A percentile compares a stretch with the other conserved stretches of the same genome.
These are phyloP conservation scores for Mycena sanguinolenta DNA, from an alignment of 768 basidiomycete species.

Conservation along the genomic window DNA sequence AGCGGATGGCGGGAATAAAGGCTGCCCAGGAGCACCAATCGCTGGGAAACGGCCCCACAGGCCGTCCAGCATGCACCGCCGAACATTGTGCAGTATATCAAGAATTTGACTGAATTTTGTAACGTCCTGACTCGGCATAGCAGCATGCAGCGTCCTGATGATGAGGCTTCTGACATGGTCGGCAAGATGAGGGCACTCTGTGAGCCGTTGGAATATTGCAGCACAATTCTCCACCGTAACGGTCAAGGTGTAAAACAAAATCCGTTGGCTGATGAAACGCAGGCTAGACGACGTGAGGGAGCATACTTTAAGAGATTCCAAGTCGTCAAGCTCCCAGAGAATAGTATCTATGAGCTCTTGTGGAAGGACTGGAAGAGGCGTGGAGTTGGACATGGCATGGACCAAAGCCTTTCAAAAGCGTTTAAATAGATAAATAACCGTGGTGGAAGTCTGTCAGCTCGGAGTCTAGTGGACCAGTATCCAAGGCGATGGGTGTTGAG, in stretches of 20 bases:
- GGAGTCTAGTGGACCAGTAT: too few species aligned
- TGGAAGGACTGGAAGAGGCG: not conserved
- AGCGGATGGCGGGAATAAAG: too few species aligned
- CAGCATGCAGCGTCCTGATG: too few species aligned
- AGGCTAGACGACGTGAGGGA: not conserved
- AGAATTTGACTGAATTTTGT: not conserved
- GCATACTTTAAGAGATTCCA: not conserved
- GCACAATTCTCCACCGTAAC: not conserved
- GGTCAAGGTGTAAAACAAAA: not conserved
- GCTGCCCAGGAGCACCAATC: too few species aligned
- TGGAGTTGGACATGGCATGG: conserved; percentile 1
- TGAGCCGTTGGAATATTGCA: not conserved
- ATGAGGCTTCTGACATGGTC: not conserved
- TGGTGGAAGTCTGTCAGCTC: too few species aligned
- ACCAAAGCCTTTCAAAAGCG: too few species aligned
- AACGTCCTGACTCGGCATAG: too few species aligned
- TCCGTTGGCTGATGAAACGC: not conserved
- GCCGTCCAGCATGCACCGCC: not conserved
- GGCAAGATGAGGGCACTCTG: not conserved
- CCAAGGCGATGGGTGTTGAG: too few species aligned
- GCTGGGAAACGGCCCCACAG: too few species aligned
- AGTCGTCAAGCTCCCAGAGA: not conserved
- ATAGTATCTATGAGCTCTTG: not conserved
- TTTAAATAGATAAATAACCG: too few species aligned
- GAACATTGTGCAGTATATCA: not conserved